Evolutionary conservation across 2,329 filamentous ascomycete species (phyloP).

Genomic region (Phyllosticta capitalensis): DNA sequence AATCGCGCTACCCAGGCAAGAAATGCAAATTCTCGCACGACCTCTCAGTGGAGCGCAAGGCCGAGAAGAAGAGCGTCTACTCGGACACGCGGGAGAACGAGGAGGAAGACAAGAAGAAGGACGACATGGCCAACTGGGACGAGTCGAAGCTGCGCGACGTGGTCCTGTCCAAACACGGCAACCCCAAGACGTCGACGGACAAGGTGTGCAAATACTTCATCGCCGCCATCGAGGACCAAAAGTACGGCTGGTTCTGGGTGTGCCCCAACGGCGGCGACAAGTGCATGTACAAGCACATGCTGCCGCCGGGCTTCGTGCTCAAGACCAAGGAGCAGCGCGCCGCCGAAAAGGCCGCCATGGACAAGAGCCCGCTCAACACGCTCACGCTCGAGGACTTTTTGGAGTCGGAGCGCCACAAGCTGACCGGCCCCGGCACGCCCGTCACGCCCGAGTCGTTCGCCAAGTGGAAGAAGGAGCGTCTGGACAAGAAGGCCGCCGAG

Average conservation of each 20-base stretch:
- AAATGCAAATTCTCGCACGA: conserved; percentile 99
- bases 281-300: conserved; percentile 96
- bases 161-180: conserved; percentile 92
- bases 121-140: conserved; percentile 95
- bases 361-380: conserved; percentile 90
- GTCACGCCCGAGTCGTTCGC: conserved; percentile 89
- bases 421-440: conserved; percentile 82
- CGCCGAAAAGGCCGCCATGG: conserved; percentile 88
- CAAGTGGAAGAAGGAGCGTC: conserved; percentile 91
- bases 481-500: conserved; percentile 94
- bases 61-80: conserved; percentile 86
- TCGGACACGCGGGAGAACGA: conserved; percentile 69
- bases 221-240: conserved; percentile 92
- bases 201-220: conserved; percentile 99
- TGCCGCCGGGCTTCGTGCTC: conserved; percentile 89
- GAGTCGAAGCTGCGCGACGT: conserved; percentile 90
- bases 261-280: conserved; percentile 95
- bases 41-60: conserved; percentile 77
- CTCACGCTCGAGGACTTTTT: conserved; percentile 95
- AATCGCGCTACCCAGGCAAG: conserved; percentile 38
- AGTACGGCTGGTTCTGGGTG: conserved; percentile 98
- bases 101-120: conserved; percentile 67
- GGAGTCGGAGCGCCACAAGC: conserved; percentile 90
- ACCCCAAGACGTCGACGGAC: conserved; percentile 88
- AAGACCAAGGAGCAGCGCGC: conserved; percentile 97